A percentile compares a stretch with the other conserved stretches of the same genome.
These are phyloP conservation scores for Ascochyta viciae-villosae DNA, from an alignment of 2,329 filamentous ascomycete species.

Conservation along the genomic window DNA sequence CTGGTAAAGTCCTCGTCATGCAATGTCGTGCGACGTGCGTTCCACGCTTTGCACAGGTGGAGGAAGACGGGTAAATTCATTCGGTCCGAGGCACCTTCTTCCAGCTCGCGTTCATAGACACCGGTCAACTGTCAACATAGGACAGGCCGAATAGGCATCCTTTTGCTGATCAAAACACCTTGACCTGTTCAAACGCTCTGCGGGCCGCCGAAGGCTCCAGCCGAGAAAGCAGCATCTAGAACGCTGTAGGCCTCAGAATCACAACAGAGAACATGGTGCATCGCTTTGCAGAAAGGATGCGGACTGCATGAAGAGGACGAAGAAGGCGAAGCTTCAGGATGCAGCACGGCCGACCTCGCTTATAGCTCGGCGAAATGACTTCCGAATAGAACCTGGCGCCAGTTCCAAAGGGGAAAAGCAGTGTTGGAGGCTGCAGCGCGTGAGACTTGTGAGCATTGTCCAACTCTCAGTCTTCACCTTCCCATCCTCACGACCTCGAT, in stretches of 20 bases:
- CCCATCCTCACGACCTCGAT: not conserved
- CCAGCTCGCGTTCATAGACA: not conserved
- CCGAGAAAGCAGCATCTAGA: not conserved
- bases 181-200: not conserved
- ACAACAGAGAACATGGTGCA: not conserved
- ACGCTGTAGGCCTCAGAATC: not conserved
- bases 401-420: not conserved
- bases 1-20: constrained; percentile 10
- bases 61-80: constrained; percentile 13
- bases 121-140: not conserved
- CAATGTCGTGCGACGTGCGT: constrained; percentile 15
- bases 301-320: constrained; percentile 7
- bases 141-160: too few relatives aligned
- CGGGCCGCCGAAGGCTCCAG: too few relatives aligned
- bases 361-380: constrained; percentile 7
- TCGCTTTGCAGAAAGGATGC: constrained; percentile 3
- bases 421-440: not conserved
- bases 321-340: constrained; percentile 14
- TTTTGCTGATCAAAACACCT: not conserved
- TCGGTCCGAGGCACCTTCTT: constrained; percentile 13
- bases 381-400: not conserved
- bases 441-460: not conserved
- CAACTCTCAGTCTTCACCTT: not conserved
- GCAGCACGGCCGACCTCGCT: constrained; percentile 4
- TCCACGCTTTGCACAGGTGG: constrained; percentile 14